These are phyloP conservation scores for Camellia oleifera DNA, from an alignment of 179 eudicot species.

Conservation along the genomic window DNA sequence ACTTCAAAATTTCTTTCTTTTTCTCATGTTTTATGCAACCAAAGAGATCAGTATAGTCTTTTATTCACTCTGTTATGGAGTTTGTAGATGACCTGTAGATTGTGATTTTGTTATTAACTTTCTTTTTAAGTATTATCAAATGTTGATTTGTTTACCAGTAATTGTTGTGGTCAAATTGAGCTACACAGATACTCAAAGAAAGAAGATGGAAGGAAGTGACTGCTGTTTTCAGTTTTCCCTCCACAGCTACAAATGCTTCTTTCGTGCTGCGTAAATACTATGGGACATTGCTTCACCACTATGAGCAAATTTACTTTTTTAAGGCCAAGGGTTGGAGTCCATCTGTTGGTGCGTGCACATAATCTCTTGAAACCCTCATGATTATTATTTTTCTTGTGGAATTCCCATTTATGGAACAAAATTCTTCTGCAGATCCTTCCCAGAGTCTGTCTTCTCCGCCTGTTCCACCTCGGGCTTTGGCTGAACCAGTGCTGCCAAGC, in stretches of 20 bases:
- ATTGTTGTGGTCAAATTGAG: neutral
- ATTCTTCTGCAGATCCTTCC: conserved; percentile 41
- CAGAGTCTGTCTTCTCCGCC: conserved; percentile 30
- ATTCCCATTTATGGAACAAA: neutral
- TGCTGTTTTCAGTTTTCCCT: conserved; percentile 73
- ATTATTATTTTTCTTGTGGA: neutral
- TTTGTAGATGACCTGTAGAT: neutral
- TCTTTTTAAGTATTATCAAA: neutral
- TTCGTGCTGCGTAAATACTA: conserved; percentile 88
- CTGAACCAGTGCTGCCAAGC: conserved; percentile 12
- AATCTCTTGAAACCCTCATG: neutral
- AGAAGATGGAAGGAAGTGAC: conserved; percentile 92
- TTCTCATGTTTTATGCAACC: neutral
- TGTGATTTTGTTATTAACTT: neutral
- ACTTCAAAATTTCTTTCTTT: neutral
- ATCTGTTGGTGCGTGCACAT: conserved; percentile 36
- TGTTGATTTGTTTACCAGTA: neutral
- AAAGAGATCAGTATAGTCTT: neutral
- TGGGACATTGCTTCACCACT: conserved; percentile 63
- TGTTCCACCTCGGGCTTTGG: conserved; percentile 35
- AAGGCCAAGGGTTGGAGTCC: conserved; percentile 58
- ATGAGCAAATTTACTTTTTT: conserved; percentile 78
- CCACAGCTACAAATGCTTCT: conserved; percentile 97
- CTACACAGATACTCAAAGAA: conserved; percentile 60
- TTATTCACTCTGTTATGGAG: neutral